These are phyloP conservation scores for Penicillium sp. DNA, from an alignment of 2,329 filamentous ascomycete species.

Conservation along the genomic window DNA sequence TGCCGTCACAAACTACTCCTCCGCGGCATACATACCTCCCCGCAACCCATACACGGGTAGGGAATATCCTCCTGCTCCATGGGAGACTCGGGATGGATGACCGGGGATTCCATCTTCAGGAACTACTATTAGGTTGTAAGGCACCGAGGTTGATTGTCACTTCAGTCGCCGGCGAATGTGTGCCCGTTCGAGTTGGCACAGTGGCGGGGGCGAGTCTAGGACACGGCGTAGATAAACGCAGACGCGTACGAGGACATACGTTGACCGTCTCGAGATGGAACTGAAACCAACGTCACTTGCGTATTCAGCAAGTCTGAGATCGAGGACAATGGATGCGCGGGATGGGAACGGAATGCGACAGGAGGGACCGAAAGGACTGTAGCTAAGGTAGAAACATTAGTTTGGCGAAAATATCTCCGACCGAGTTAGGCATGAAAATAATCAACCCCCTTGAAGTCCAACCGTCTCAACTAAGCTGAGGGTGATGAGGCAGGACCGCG, in stretches of 20 bases:
- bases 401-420: conserved; percentile 6
- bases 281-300: background rate
- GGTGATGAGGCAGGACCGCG: conserved; percentile 5
- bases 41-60: conserved; percentile 88
- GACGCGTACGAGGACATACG: conserved; percentile 12
- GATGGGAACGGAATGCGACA: conserved; percentile 19
- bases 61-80: conserved; percentile 72
- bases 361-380: conserved; percentile 16
- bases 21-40: conserved; percentile 58
- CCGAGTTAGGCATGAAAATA: conserved; percentile 18
- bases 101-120: conserved; percentile 49
- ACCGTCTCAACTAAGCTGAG: conserved; percentile 5
- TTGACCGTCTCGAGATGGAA: conserved; percentile 1
- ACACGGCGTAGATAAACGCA: background rate
- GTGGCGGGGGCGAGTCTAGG: background rate
- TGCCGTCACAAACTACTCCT: conserved; percentile 1
- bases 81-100: conserved; percentile 52
- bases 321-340: conserved; percentile 8
- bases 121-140: background rate
- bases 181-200: background rate
- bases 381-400: conserved; percentile 19
- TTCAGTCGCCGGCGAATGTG: no score
- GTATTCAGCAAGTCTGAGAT: background rate
- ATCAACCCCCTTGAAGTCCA: conserved; percentile 2
- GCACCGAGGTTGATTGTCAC: background rate